Conservation (phyloP, 129 eudicot species). For the Calendula officinalis region DNA sequence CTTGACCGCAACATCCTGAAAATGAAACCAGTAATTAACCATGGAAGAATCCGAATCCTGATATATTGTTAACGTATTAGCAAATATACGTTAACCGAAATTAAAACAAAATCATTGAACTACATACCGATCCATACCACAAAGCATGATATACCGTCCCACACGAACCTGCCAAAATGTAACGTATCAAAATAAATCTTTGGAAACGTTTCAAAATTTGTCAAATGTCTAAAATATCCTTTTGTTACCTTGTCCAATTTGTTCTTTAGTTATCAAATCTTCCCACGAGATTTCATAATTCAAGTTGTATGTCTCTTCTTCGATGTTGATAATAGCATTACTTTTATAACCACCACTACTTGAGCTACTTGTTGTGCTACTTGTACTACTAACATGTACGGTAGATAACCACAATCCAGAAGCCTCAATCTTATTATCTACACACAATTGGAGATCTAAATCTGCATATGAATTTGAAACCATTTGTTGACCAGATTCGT, state of each 20-base stretch:
- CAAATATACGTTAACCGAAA: too few relatives aligned
- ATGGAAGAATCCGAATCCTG: too few relatives aligned
- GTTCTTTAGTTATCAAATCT: constrained; percentile 66
- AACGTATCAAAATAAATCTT: background rate
- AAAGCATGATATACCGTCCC: constrained; percentile 79
- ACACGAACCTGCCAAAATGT: constrained; percentile 35
- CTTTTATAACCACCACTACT: constrained; percentile 37
- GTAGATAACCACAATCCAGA: constrained; percentile 22
- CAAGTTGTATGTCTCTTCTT: constrained; percentile 46
- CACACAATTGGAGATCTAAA: background rate
- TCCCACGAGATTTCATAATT: constrained; percentile 81
- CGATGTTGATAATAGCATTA: constrained; percentile 50
- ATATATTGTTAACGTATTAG: too few relatives aligned
- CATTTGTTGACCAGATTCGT: background rate
- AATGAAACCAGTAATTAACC: background rate
- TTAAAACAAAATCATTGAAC: background rate
- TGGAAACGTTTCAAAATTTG: background rate
- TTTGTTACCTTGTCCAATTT: constrained; percentile 70
- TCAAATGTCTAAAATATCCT: background rate
- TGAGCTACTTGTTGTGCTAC: constrained; percentile 46
- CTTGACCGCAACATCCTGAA: constrained; percentile 91
- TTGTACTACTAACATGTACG: constrained; percentile 48
- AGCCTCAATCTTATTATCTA: constrained; percentile 13
- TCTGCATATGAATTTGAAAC: constrained; percentile 2
- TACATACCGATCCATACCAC: constrained; percentile 92